Evolutionary conservation across 352 stramenopile genomes (phyloP), one percentile per base, ranked within the genome.

Genomic region (Phytopythium ostracodes): DNA sequence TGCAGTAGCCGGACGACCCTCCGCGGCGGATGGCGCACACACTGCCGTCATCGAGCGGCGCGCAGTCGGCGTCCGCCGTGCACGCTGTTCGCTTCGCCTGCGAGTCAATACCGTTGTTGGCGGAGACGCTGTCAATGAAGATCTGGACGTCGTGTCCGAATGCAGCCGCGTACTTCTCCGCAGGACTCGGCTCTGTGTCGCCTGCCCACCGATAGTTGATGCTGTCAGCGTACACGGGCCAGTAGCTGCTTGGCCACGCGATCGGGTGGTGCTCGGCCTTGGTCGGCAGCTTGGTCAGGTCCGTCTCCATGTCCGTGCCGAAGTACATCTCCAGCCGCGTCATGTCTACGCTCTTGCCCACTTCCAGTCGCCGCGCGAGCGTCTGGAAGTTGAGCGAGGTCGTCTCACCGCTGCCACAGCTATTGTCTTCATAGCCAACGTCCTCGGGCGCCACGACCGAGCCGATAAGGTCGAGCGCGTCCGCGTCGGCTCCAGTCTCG

Each of bases 171-270:
- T 87, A 87, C 65, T 84, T 84, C 49, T 85, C 76, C 0, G 76
- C 65, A 9, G 78, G 66, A 55, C 78, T 84, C 20, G 65, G 64
- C 40, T 68, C 59, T 29, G 53, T 58, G 25, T 75, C 72, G 15
- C 65, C 60, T 4, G 59, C 40, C 79, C 79, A 91, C 33, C 59
- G 54, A 63, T 78, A 81, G 55, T 89, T 89, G 62, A 91, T 82
- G 44, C 77, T 79, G 67, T 91, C 80, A 20, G 72, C 67, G 59
- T 76, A 88, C 52, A 75, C 59, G 1, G 81, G 79, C 81, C 81
- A 91, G 66, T 89, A 91, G 67, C 81, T 89, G 49, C 70, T 73
- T 2, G 81, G 79, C 81, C 81, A 91, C 47, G 78, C 71, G 56
- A 82, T 75, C 22, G 76, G 76, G 29, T 78, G 43, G 63, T 72